Evolutionary conservation across 805 yeast genomes (phyloP).

Genomic region (Myxozyma neotropica): DNA sequence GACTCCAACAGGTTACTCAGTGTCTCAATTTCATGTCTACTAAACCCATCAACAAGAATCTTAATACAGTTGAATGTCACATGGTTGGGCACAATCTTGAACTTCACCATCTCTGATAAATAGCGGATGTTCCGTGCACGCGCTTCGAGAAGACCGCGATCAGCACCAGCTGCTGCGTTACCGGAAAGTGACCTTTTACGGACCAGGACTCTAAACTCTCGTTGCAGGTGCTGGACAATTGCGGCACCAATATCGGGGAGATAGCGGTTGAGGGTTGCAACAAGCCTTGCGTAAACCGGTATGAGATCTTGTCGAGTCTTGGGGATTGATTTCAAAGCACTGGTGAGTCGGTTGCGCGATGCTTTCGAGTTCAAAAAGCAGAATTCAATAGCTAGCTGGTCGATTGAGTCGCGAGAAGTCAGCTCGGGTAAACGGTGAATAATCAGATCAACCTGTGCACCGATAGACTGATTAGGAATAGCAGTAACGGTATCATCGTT

Average conservation of each 20-base stretch:
- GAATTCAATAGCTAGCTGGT: slow-evolving; percentile 42
- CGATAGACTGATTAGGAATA: slow-evolving; percentile 27
- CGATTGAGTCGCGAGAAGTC: slow-evolving; percentile 36
- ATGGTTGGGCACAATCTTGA: slow-evolving; percentile 70
- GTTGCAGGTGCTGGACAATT: slow-evolving; percentile 57
- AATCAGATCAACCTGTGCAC: slow-evolving; percentile 34
- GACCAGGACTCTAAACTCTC: slow-evolving; percentile 34
- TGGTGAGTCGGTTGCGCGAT: slow-evolving; percentile 61
- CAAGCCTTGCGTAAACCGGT: slow-evolving; percentile 62
- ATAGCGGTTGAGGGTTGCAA: slow-evolving; percentile 58
- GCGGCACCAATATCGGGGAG: slow-evolving; percentile 57
- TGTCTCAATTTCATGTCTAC: slow-evolving; percentile 65
- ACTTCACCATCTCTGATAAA: slow-evolving; percentile 75
- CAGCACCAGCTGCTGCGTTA: slow-evolving; percentile 9
- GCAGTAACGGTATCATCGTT: slow-evolving; percentile 45
- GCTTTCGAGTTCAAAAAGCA: slow-evolving; percentile 66
- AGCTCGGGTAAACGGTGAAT: slow-evolving; percentile 25
- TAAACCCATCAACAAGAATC: slow-evolving; percentile 55
- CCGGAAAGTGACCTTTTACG: slow-evolving; percentile 9
- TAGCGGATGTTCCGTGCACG: slow-evolving; percentile 51
- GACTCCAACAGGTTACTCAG: slow-evolving; percentile 71
- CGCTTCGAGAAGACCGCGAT: slow-evolving; percentile 17
- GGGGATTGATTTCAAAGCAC: slow-evolving; percentile 54
- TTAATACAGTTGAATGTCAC: slow-evolving; percentile 73
- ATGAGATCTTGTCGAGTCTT: slow-evolving; percentile 43